Conservation (phyloP, 441 rosid species). For the Rhodomyrtus psidioides region DNA sequence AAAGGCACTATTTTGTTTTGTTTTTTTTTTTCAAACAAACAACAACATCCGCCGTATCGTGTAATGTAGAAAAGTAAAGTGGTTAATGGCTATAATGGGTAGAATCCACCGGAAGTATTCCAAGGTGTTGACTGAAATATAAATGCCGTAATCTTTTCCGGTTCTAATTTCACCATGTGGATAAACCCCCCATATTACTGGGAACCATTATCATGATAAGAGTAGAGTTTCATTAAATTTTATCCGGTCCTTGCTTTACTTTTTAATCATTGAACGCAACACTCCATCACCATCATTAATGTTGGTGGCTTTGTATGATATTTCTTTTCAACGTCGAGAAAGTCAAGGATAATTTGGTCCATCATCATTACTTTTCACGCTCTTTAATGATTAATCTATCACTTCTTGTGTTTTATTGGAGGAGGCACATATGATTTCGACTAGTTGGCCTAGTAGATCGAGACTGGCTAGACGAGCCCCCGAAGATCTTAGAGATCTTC, state of each 20-base stretch:
- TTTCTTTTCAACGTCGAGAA: background rate
- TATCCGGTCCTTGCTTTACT: background rate
- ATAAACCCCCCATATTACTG: background rate
- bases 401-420: background rate
- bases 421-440: background rate
- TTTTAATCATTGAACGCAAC: background rate
- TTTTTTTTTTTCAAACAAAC: no score
- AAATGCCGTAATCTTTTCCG: background rate
- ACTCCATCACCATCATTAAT: background rate
- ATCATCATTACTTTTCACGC: background rate
- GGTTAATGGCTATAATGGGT: background rate
- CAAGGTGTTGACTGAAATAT: background rate
- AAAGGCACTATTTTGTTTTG: no score
- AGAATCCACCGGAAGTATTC: background rate
- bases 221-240: no score
- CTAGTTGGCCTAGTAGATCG: background rate
- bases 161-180: background rate
- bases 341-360: background rate
- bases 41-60: accelerated
- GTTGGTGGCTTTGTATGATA: background rate
- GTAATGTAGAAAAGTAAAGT: background rate
- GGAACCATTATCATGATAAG: background rate
- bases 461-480: background rate
- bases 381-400: background rate
- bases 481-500: background rate